Evolutionary conservation across 257 asterid genomes (phyloP).

Genomic region (Nicotiana tabacum): DNA sequence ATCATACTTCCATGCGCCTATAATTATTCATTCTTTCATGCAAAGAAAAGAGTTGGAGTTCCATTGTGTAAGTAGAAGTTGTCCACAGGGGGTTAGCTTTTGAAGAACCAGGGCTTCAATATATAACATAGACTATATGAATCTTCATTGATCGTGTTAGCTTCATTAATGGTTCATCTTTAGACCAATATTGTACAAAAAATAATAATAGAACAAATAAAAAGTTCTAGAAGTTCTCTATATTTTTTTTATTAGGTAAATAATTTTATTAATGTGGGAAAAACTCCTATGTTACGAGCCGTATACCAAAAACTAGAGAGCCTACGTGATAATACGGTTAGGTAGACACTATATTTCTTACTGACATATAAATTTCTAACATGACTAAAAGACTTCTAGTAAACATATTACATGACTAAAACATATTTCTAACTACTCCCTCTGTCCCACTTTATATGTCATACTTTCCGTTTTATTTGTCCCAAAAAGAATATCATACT

Average conservation of each 20-base stretch:
- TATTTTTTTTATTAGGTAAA: neutral
- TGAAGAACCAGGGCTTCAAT: neutral
- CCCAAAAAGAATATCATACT: too few species aligned
- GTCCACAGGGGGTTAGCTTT: neutral
- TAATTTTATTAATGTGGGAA: neutral
- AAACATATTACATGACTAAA: neutral
- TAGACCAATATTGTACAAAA: neutral
- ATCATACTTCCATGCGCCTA: neutral
- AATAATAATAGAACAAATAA: neutral
- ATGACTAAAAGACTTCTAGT: neutral
- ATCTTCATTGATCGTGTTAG: neutral
- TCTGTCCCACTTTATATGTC: too few species aligned
- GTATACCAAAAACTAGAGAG: neutral
- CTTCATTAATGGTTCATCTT: neutral
- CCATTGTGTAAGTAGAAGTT: neutral
- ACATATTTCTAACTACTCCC: neutral
- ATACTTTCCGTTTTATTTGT: too few species aligned
- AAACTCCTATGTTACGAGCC: neutral
- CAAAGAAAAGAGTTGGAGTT: constrained; percentile 4
- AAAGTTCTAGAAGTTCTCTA: neutral
- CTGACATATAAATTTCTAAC: neutral
- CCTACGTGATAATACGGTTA: neutral
- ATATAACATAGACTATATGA: neutral
- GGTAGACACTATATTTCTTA: neutral
- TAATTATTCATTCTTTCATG: neutral